phyloP scores from a whole-genome alignment of 2,329 filamentous ascomycete species.

The Xylariaceae sp. region DNA sequence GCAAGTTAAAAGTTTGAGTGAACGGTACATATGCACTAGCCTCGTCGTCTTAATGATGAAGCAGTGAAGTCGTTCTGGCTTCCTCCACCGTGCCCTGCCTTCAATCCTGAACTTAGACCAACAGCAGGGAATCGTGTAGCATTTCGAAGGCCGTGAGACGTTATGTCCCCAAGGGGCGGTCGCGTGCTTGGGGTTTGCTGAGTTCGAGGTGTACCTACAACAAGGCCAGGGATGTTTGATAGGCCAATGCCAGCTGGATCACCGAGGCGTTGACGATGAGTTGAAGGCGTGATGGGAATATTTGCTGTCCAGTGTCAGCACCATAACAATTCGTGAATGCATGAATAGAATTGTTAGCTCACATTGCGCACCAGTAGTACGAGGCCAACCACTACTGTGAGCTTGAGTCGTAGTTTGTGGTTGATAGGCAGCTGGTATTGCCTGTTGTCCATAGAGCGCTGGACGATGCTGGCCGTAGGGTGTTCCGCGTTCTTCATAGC shows the following conservation, averaged over 20 bases:
- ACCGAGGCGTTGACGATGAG: constrained; percentile 37
- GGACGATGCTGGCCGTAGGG: constrained; percentile 17
- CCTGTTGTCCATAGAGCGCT: constrained; percentile 15
- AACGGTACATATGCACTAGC: constrained; percentile 10
- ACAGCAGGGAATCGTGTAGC: constrained; percentile 24
- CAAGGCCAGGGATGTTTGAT: constrained; percentile 36
- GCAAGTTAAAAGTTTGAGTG: neutral
- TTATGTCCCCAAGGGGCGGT: constrained; percentile 12
- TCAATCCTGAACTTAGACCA: constrained; percentile 37
- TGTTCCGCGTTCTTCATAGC: constrained; percentile 12
- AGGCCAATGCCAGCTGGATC: constrained; percentile 31
- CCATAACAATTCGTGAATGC: neutral
- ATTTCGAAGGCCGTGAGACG: constrained; percentile 23
- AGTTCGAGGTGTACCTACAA: constrained; percentile 34
- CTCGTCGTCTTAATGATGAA: constrained; percentile 30
- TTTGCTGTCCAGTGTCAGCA: constrained; percentile 28
- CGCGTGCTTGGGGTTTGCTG: constrained; percentile 26
- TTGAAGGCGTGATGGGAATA: constrained; percentile 39
- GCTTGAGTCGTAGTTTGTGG: constrained; percentile 5
- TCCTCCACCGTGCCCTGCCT: constrained; percentile 29
- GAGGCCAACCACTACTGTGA: constrained; percentile 16
- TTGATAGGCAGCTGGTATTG: constrained; percentile 9
- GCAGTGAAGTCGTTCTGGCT: constrained; percentile 14
- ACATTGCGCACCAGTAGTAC: constrained; percentile 26
- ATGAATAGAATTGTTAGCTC: neutral